Base-by-base conservation (phyloP, 2,329 filamentous ascomycete genomes). In the Colletotrichum sublineola region DNA sequence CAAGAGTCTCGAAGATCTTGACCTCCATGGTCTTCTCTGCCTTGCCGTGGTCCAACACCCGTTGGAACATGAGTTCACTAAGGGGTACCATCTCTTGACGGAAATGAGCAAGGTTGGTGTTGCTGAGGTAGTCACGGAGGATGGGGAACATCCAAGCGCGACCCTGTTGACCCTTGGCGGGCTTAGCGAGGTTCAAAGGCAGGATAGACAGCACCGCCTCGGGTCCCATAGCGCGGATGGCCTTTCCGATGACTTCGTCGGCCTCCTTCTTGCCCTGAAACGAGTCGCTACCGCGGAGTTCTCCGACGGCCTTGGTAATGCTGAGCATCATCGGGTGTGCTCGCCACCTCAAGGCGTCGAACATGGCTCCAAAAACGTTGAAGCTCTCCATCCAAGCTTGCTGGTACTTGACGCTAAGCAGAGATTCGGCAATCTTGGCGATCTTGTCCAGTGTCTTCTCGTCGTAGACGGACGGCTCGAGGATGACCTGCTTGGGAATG, bases 1-100 rank as follows among this genome's bases (percentile, higher is more conserved):
- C 94, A 5, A 99, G 86, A 0, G 96, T 98, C 83, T 99, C 96
- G 80, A 96, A 99, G 71, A 99, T 97, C 86, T 99, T 99, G 79
- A 96, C 89, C 81, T 98, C 95, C 88, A 97, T 95, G 0, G 94
- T 96, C 86, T 97, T 98, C 79, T 96, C 93, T 18, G 90, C 91
- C 31, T 89, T 85, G 18, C 93, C 94, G 77, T 97, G 93, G 74
- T 97, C 92, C 58, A 97, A 85, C 6, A 98, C 93, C 75, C 90
- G 91, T 80, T 98, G 94, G 81, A 96, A 98, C 86, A 99, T 93
- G 62, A 89, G 84, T 80, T 97, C 93, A 80, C 96, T 98, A 33
- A 99, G 85, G 20, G 96, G 95, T 7, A 98, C 91, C 81, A 99
- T 91, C 78, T 97, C 94, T 3, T 87, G 85, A 76, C 91, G 92